Base-by-base conservation (phyloP, 2,329 filamentous ascomycete species). In the Hypoxylon sp. region DNA sequence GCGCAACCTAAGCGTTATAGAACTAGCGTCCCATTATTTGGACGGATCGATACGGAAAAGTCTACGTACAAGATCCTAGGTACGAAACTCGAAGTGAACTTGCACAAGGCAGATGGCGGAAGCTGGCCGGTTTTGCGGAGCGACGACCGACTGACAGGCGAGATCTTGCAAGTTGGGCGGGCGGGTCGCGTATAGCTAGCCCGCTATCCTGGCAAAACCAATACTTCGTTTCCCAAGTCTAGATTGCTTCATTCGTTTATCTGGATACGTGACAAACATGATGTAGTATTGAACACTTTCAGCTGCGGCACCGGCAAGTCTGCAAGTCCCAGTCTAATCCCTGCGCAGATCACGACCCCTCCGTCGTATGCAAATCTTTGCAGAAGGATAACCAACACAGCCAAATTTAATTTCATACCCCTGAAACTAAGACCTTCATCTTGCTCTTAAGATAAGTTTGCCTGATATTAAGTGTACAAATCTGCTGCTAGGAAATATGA, bases 101-200 rank as follows among this genome's bases (percentile, higher is more conserved):
- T 98, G 60, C 87, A 78, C 77, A 89, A 89, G 81, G 90, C 90
- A 2, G 91, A 94, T 74, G 91, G 90, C 10, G 85, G 86, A 45
- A 92, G 93, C 75, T 98, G 94, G 94, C 92, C 94, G 34, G 92
- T 96, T 4, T 81, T 98, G 75, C 87, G 93, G 67, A 91, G 89
- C 65, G 93, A 96, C 74, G 93, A 97, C 72, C 80, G 82, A 61
- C 76, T 81, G 67, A 88, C 85, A 9, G 87, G 87, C 5, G 92
- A 97, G 82, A 97, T 97, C 74, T 89, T 98, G 71, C 96, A 99
- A 81, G 86, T 97, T 70, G 96, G 96, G 13, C 86, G 90, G 71
- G 94, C 96, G 55, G 93, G 91, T 34, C 84, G 86, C 63, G 84
- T 83, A 61, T 86, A 76, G 60, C 49, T 41, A 48, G 32, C 34